phyloP scores from a whole-genome alignment of 106 monocot genomes.

The Vanilla planifolia region DNA sequence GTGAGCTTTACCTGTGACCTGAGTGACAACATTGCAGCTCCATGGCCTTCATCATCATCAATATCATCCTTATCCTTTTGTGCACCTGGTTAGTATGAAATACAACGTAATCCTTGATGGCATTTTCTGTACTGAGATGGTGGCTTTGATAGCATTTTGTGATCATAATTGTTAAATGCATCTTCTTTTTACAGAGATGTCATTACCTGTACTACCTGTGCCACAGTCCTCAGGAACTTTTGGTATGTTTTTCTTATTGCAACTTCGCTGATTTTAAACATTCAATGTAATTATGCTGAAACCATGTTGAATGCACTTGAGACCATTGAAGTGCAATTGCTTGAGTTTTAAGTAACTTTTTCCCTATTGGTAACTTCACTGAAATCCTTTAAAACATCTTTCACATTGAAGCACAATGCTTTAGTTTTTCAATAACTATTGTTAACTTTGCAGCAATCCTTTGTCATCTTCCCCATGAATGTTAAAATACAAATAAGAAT shows the following conservation, averaged over 20 bases:
- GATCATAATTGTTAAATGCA: not conserved
- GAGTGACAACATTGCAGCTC: constrained; percentile 95
- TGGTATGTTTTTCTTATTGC: constrained; percentile 29
- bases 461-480: no score
- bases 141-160: not conserved
- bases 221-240: constrained; percentile 39
- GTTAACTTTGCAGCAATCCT: no score
- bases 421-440: not conserved
- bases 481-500: no score
- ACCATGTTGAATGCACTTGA: no score
- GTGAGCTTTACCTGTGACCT: constrained; percentile 96
- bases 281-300: no score
- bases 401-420: not conserved
- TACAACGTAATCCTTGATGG: not conserved
- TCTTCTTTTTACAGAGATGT: constrained; percentile 71
- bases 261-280: not conserved
- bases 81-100: constrained; percentile 84
- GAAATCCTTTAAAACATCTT: not conserved
- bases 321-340: not conserved
- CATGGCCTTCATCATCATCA: constrained; percentile 99
- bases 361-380: not conserved
- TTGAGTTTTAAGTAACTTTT: not conserved
- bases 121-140: not conserved
- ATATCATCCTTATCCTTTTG: constrained; percentile 84
- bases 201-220: constrained; percentile 72